A percentile compares a stretch with the other conserved stretches of the same genome.
Evolutionary conservation across 2,329 filamentous ascomycete genomes (phyloP).

Genomic region (Cryphonectria radicalis): DNA sequence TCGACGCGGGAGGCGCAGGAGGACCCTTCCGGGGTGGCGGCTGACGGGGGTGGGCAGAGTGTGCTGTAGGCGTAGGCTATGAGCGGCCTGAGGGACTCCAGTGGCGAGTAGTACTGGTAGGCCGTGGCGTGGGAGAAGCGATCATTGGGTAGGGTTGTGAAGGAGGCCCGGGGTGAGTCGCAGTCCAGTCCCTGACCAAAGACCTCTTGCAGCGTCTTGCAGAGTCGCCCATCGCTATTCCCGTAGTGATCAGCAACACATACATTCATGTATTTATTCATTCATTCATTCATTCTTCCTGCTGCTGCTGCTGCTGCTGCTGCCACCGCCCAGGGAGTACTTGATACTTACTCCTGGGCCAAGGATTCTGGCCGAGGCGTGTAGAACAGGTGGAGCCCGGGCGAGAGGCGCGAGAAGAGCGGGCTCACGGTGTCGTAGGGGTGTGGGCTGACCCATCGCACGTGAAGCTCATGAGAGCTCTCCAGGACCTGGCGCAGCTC

Average conservation of each 20-base stretch:
- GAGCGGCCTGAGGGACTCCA: conserved; percentile 62
- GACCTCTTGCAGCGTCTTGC: conserved; percentile 37
- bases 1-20: conserved; percentile 56
- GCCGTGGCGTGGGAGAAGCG: conserved; percentile 66
- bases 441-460: conserved; percentile 73
- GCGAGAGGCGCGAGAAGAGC: conserved; percentile 73
- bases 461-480: conserved; percentile 71
- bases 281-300: too few relatives aligned
- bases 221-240: conserved; percentile 36
- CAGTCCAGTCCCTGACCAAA: conserved; percentile 42
- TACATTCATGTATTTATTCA: too few relatives aligned
- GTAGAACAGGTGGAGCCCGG: conserved; percentile 82
- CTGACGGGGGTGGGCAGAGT: conserved; percentile 51
- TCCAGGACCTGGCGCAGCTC: conserved; percentile 67
- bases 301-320: background rate
- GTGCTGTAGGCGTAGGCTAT: conserved; percentile 55
- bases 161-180: conserved; percentile 55
- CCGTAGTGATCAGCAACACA: background rate
- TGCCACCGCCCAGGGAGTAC: too few relatives aligned
- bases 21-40: background rate
- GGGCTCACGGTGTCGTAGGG: conserved; percentile 67
- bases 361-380: conserved; percentile 56
- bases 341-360: conserved; percentile 35
- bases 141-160: conserved; percentile 59
- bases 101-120: conserved; percentile 71